These are phyloP conservation scores for Penicillium cinerascens DNA, from an alignment of 495 filamentous ascomycete genomes.

Conservation along the genomic window DNA sequence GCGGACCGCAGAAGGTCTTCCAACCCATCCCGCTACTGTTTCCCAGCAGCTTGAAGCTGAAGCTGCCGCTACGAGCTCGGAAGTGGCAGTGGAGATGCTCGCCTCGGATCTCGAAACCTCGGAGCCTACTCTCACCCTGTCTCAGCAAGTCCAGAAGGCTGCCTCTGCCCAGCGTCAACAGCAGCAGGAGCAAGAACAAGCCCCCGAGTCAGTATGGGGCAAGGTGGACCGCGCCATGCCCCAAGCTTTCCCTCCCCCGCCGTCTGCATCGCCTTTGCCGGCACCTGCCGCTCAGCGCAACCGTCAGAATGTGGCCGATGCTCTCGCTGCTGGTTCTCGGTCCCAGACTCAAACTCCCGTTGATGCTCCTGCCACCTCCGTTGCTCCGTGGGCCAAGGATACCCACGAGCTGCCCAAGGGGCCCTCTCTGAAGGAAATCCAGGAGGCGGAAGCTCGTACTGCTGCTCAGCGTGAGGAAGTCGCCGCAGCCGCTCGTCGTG, in stretches of 20 bases:
- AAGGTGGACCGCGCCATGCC: constrained; percentile 63
- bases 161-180: constrained; percentile 62
- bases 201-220: constrained; percentile 57
- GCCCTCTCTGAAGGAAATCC: constrained; percentile 93
- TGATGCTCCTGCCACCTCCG: constrained; percentile 58
- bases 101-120: constrained; percentile 18
- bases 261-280: constrained; percentile 73
- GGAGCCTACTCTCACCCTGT: constrained; percentile 59
- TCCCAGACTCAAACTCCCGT: constrained; percentile 73
- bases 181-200: constrained; percentile 47
- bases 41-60: constrained; percentile 25
- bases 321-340: constrained; percentile 65
- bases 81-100: constrained; percentile 17
- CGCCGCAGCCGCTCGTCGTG: constrained; percentile 75
- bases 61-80: constrained; percentile 16
- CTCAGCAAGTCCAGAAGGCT: constrained; percentile 86
- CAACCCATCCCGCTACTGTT: constrained; percentile 35
- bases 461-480: constrained; percentile 87
- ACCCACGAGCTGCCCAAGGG: constrained; percentile 72
- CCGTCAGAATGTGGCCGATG: constrained; percentile 77
- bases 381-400: constrained; percentile 95
- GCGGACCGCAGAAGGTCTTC: constrained; percentile 40
- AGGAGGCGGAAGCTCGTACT: constrained; percentile 89
- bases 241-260: constrained; percentile 72
- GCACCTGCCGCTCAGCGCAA: constrained; percentile 84